Conservation (phyloP, 371 early-diverging fungal species). For the Mucor piriformis region DNA sequence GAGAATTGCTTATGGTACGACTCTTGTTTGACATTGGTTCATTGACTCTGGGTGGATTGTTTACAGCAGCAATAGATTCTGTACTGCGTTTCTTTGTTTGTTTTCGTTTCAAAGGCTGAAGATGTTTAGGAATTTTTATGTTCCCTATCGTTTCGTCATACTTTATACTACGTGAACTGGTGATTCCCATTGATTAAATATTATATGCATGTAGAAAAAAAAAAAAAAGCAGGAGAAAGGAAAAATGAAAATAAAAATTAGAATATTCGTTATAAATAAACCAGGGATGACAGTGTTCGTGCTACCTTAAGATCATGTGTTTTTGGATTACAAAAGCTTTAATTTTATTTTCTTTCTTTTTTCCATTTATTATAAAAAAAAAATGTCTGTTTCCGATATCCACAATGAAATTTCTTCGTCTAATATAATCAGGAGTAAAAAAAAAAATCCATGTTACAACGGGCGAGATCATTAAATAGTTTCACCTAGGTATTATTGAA, state of each 20-base stretch:
- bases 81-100: constrained; percentile 4
- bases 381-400: neutral
- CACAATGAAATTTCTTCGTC: neutral
- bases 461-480: neutral
- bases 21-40: too few relatives aligned
- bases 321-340: neutral
- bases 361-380: neutral
- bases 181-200: neutral
- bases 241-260: neutral
- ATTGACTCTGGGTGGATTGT: neutral
- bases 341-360: neutral
- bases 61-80: neutral
- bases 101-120: constrained; percentile 19
- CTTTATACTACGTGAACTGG: neutral
- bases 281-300: too few relatives aligned
- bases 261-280: neutral
- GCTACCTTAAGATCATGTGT: too few relatives aligned
- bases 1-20: neutral
- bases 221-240: neutral
- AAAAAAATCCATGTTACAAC: too few relatives aligned
- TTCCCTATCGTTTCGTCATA: neutral
- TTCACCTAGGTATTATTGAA: constrained; percentile 38
- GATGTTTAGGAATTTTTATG: constrained; percentile 19
- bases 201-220: neutral
- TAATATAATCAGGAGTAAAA: neutral